Percentiles rank a stretch among this genome's conserved stretches.
Conservation (phyloP, 371 early-diverging fungal species). For the Mortierella sp. region DNA sequence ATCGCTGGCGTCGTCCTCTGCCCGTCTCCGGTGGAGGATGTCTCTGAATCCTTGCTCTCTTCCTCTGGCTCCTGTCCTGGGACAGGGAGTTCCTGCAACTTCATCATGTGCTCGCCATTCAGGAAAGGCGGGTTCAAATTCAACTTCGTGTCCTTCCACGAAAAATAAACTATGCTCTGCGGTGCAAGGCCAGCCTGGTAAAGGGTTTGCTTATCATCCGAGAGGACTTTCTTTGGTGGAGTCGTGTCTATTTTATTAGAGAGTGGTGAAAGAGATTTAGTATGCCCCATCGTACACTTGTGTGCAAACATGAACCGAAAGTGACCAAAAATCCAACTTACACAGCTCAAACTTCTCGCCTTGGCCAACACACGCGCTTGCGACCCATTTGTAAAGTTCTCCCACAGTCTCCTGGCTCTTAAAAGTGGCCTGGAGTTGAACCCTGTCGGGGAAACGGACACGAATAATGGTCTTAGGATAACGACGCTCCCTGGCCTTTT, state of each 20-base stretch:
- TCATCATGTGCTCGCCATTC: conserved; percentile 37
- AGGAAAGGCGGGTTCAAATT: conserved; percentile 55
- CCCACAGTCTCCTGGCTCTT: conserved; percentile 58
- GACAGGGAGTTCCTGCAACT: conserved; percentile 39
- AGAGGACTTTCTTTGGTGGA: conserved; percentile 55
- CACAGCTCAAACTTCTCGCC: conserved; percentile 49
- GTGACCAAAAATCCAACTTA: conserved; percentile 15
- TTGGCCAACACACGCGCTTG: conserved; percentile 39
- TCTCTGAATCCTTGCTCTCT: neutral
- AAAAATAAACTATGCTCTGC: conserved; percentile 56
- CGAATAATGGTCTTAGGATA: conserved; percentile 75
- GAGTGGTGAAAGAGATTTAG: conserved; percentile 7
- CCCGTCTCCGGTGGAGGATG: neutral
- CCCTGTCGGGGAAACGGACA: conserved; percentile 67
- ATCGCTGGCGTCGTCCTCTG: conserved; percentile 22
- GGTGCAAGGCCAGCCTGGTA: conserved; percentile 57
- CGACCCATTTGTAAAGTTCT: conserved; percentile 34
- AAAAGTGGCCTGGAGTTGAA: conserved; percentile 66
- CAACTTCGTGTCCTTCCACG: conserved; percentile 55
- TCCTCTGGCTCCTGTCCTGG: conserved; percentile 30
- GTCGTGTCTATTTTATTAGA: conserved; percentile 54
- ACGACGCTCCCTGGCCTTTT: conserved; percentile 58
- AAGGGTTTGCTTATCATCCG: conserved; percentile 45
- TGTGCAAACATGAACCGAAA: too few species aligned
- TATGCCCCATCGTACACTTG: too few species aligned